phyloP scores from a whole-genome alignment of 768 basidiomycete species.

The Hebeloma cylindrosporum region DNA sequence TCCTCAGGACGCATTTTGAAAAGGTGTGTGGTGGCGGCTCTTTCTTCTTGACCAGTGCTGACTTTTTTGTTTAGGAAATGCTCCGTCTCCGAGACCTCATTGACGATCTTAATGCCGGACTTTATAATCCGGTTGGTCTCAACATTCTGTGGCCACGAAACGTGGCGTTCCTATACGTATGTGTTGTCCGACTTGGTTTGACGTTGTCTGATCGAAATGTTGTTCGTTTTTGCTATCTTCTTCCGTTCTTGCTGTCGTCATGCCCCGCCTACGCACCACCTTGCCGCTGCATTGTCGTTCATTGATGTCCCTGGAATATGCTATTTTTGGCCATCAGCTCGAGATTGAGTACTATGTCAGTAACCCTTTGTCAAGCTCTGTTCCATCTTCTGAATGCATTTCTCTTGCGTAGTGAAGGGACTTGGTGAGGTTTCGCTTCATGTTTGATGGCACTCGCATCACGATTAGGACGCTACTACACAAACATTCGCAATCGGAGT shows the following conservation, averaged over 20 bases:
- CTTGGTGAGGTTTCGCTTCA: no score
- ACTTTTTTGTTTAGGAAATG: constrained; percentile 64
- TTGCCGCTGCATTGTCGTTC: not conserved
- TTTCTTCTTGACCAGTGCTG: not conserved
- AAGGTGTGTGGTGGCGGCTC: constrained; percentile 48
- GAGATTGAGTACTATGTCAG: no score
- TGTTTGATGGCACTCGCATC: no score
- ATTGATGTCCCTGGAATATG: no score
- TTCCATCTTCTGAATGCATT: no score
- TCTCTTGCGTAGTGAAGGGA: no score
- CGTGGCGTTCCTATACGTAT: constrained; percentile 89
- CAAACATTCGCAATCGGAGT: no score
- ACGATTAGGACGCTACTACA: no score
- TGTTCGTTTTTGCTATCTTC: constrained; percentile 7
- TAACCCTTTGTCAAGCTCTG: no score
- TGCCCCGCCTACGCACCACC: not conserved
- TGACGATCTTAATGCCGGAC: constrained; percentile 61
- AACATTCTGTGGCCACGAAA: constrained; percentile 83
- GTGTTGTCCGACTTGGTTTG: constrained; percentile 35
- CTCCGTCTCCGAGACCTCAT: constrained; percentile 59
- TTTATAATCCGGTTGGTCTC: constrained; percentile 86
- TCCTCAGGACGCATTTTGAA: constrained; percentile 76
- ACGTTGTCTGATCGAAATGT: constrained; percentile 10
- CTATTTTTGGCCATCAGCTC: no score
- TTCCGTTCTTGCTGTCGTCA: constrained; percentile 2